phyloP scores from a whole-genome alignment of 2,329 filamentous ascomycete species.

The Penicillium sp. region DNA sequence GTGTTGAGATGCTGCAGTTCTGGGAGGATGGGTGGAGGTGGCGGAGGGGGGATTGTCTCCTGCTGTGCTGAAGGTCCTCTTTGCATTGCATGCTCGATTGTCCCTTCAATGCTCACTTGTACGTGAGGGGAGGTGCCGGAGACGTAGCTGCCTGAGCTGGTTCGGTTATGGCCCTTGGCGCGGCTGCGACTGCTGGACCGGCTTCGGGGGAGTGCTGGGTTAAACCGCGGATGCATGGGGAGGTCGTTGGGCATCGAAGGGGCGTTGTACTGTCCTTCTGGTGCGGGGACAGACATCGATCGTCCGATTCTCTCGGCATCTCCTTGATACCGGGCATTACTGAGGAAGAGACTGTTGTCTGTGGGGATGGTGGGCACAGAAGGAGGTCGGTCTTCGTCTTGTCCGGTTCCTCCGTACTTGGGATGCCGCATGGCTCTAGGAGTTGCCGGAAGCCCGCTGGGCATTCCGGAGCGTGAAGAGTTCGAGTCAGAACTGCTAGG shows the following conservation, averaged over 20 bases:
- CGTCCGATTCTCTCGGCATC: conserved; percentile 37
- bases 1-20: no score
- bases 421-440: conserved; percentile 85
- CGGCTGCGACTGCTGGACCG: conserved; percentile 41
- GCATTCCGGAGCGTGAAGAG: conserved; percentile 45
- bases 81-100: conserved; percentile 42
- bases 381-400: conserved; percentile 49
- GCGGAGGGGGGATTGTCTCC: conserved; percentile 22
- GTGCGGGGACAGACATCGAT: conserved; percentile 41
- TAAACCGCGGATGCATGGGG: conserved; percentile 42
- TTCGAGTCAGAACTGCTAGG: conserved; percentile 40
- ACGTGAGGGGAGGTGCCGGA: conserved; percentile 38
- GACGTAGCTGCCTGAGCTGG: conserved; percentile 22
- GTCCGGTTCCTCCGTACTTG: conserved; percentile 54
- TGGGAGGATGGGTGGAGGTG: conserved; percentile 50
- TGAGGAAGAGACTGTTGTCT: conserved; percentile 42
- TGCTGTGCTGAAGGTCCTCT: conserved; percentile 12
- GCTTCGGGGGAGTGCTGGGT: conserved; percentile 39
- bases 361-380: conserved; percentile 56
- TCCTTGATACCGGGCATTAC: conserved; percentile 38
- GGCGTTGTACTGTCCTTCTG: conserved; percentile 24
- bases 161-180: conserved; percentile 30
- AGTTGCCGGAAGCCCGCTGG: conserved; percentile 81
- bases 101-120: conserved; percentile 55
- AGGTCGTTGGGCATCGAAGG: conserved; percentile 30